Evolutionary conservation across 2,329 filamentous ascomycete genomes (phyloP).

Genomic region (Colletotrichum musicola): DNA sequence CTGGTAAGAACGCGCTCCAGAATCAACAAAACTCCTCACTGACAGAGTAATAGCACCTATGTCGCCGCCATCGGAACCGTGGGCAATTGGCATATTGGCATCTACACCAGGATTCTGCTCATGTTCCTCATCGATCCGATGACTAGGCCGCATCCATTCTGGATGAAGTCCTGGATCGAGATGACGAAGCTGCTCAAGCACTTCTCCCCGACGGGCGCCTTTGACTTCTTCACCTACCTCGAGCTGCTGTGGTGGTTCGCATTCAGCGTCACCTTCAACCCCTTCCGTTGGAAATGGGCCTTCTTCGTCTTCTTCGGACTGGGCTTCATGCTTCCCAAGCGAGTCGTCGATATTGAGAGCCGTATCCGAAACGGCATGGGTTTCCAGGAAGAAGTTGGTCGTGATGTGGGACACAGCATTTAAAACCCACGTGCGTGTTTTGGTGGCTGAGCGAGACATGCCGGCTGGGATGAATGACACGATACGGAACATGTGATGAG

Average conservation of each 20-base stretch:
- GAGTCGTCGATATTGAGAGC: constrained; percentile 76
- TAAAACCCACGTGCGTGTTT: constrained; percentile 36
- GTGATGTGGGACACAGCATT: constrained; percentile 50
- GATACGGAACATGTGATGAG: constrained; percentile 4
- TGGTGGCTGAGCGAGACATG: neutral
- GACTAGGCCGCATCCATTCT: constrained; percentile 75
- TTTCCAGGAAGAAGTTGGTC: constrained; percentile 45
- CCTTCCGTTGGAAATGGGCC: constrained; percentile 92
- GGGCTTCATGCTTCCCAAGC: constrained; percentile 74
- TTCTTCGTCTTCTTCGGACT: constrained; percentile 85
- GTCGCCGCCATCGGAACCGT: constrained; percentile 84
- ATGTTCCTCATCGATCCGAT: constrained; percentile 89
- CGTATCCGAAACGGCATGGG: constrained; percentile 67
- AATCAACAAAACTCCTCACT: neutral
- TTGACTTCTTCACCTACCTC: constrained; percentile 91
- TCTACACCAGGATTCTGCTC: constrained; percentile 86
- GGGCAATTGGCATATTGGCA: constrained; percentile 90
- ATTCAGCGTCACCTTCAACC: constrained; percentile 83
- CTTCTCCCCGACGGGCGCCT: constrained; percentile 78
- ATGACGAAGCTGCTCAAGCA: constrained; percentile 81
- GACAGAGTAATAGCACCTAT: constrained; percentile 74
- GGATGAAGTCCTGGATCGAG: constrained; percentile 90
- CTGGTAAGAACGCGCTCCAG: constrained; percentile 47
- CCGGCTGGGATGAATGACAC: neutral
- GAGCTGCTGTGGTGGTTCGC: constrained; percentile 89